A percentile compares a stretch with the other conserved stretches of the same genome.
Conservation (phyloP, 2,329 filamentous ascomycete species). For the Colletotrichum sublineola region DNA sequence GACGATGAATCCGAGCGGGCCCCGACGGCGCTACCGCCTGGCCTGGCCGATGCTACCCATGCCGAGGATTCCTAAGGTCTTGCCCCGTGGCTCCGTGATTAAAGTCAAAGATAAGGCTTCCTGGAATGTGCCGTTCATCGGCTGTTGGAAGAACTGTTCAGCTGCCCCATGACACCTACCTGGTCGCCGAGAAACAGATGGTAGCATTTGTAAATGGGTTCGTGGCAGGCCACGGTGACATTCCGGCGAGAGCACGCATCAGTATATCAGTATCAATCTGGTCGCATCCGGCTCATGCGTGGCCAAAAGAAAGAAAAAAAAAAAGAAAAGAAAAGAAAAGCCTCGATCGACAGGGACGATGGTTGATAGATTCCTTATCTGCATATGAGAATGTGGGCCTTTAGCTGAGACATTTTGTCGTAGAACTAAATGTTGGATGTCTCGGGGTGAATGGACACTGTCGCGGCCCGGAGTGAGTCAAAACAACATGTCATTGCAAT, state of each 20-base stretch:
- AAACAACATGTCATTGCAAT: not conserved
- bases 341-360: slow-evolving; percentile 58
- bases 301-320: slow-evolving; percentile 22
- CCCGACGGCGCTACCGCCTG: slow-evolving; percentile 56
- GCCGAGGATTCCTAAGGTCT: slow-evolving; percentile 54
- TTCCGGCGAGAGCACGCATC: slow-evolving; percentile 44
- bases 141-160: slow-evolving; percentile 48
- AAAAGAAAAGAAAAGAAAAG: too few species aligned
- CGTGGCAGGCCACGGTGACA: slow-evolving; percentile 47
- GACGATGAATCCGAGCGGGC: slow-evolving; percentile 63
- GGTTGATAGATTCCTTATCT: slow-evolving; percentile 59
- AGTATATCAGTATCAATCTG: slow-evolving; percentile 48
- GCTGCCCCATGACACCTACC: slow-evolving; percentile 48
- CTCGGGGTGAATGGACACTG: not conserved
- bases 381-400: slow-evolving; percentile 45
- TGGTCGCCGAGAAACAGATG: slow-evolving; percentile 50
- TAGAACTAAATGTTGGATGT: not conserved
- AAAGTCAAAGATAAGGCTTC: slow-evolving; percentile 48
- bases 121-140: slow-evolving; percentile 45
- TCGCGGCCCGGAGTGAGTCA: not conserved
- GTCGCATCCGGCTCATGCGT: slow-evolving; percentile 50
- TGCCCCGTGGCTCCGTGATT: slow-evolving; percentile 51
- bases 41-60: slow-evolving; percentile 53
- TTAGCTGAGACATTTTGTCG: slow-evolving; percentile 18
- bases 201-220: slow-evolving; percentile 57